Conservation (phyloP, 2,329 filamentous ascomycete species). For the Zopfia rhizophila region DNA sequence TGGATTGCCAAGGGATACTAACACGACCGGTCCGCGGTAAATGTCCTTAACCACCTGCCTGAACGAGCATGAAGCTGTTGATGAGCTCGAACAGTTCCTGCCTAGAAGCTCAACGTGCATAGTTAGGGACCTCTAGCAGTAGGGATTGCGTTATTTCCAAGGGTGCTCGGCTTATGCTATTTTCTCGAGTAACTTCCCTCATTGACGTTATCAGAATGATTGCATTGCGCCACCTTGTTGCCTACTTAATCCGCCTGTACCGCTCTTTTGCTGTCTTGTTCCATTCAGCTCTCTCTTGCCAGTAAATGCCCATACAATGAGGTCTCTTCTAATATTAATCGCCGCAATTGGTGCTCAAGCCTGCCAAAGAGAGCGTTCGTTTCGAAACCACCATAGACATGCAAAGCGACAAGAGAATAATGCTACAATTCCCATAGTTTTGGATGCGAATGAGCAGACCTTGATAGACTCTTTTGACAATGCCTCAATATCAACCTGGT, state of each 20-base stretch:
- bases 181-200: not conserved
- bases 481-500: slow-evolving; percentile 50
- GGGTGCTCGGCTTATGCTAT: not conserved
- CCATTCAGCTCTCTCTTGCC: no score
- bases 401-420: slow-evolving; percentile 39
- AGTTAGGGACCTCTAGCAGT: not conserved
- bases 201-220: slow-evolving; percentile 35
- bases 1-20: slow-evolving; percentile 33
- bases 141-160: slow-evolving; percentile 13
- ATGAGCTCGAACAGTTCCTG: slow-evolving; percentile 24
- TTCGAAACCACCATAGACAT: slow-evolving; percentile 34
- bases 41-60: slow-evolving; percentile 43
- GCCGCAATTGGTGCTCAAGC: slow-evolving; percentile 45
- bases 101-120: slow-evolving; percentile 15
- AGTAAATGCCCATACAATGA: slow-evolving; percentile 33
- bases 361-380: slow-evolving; percentile 44
- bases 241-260: slow-evolving; percentile 26
- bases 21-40: slow-evolving; percentile 24
- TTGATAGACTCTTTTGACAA: slow-evolving; percentile 54
- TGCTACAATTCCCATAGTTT: slow-evolving; percentile 42
- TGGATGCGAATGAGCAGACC: slow-evolving; percentile 51
- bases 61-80: slow-evolving; percentile 36
- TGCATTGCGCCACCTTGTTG: slow-evolving; percentile 1
- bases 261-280: slow-evolving; percentile 15
- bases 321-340: slow-evolving; percentile 31